phyloP scores from a whole-genome alignment of 768 basidiomycete species.

The Xerocomus spinulosus region DNA sequence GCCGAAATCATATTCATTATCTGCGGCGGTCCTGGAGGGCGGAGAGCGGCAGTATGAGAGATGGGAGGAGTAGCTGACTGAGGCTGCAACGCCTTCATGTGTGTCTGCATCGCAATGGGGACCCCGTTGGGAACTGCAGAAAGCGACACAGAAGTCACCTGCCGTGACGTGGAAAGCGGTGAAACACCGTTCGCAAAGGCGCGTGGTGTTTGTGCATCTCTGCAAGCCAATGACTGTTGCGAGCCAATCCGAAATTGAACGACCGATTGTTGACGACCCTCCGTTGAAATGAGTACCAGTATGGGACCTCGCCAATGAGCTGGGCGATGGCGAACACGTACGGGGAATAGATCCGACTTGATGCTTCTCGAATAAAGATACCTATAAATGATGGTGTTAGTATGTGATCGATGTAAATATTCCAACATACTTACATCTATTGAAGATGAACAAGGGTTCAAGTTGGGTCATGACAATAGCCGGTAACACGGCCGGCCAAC shows the following conservation, averaged over 20 bases:
- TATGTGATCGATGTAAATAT: conserved; percentile 7
- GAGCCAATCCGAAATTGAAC: too few relatives aligned
- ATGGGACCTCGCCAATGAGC: conserved; percentile 76
- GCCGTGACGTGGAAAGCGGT: too few relatives aligned
- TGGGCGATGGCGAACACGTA: conserved; percentile 83
- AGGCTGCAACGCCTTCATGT: conserved; percentile 57
- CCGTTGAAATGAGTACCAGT: too few relatives aligned
- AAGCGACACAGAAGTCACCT: conserved; percentile 19
- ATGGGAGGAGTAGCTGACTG: conserved; percentile 51
- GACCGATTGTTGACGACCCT: too few relatives aligned
- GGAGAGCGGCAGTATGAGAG: conserved; percentile 40
- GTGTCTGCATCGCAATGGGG: conserved; percentile 56
- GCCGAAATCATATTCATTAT: conserved; percentile 30
- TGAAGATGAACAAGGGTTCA: conserved; percentile 78
- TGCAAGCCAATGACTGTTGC: conserved; percentile 27
- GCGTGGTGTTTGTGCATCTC: conserved; percentile 23
- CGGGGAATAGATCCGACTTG: conserved; percentile 81
- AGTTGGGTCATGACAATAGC: conserved; percentile 67
- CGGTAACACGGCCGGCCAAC: conserved; percentile 61
- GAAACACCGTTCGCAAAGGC: conserved; percentile 24
- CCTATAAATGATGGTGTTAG: conserved; percentile 19
- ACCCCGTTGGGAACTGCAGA: conserved; percentile 39
- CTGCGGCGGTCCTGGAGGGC: conserved; percentile 32
- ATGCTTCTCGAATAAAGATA: conserved; percentile 54
- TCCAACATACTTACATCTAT: conserved; percentile 43